Base-by-base conservation (phyloP, 2,329 filamentous ascomycete species). In the Fusarium begoniae region DNA sequence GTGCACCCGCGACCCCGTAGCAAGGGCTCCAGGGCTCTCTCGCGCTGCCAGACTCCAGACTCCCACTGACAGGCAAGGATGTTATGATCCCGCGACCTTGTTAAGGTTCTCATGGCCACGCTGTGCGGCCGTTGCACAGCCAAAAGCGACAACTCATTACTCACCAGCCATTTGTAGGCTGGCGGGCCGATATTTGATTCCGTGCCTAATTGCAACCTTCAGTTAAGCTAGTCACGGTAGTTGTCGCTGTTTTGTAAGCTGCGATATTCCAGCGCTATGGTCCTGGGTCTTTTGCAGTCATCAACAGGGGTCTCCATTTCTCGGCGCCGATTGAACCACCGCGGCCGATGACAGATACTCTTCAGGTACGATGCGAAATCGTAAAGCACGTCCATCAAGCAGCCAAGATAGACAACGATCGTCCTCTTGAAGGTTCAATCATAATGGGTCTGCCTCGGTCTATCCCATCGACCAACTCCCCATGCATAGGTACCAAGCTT, bases 291-390 rank as follows among this genome's bases (percentile, higher is more conserved):
- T 40, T 54, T 40, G 24, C 18, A 28, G 35, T 50, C 22, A 32
- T n/a, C 11, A 56, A 17, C 53, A 73, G 43, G 54, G 66, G 44
- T 28, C 48, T 41, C 41, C 55, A 59, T 57, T 56, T 56, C 48
- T 73, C 70, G 70, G 70, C 70, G 51, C 60, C 70, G 65, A 73
- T 66, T 18, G 60, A 59, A 62, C 50, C 37, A 40, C 70, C 55
- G 65, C 51, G 47, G 63, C 71, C 71, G 71, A 74, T 74, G 47
- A 47, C 61, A 74, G 63, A 64, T 44, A 35, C 53, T 57, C 51
- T 30, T 38, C 53, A 70, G 53, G 55, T 48, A 66, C 51, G 60
- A 62, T 61, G 70, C 66, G 45, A 66, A 56, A 64, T 70, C 47
- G 28, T 45, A 40, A 37, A 37, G 44, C 44, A 38, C 57, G 20